phyloP scores from a whole-genome alignment of 2,329 filamentous ascomycete genomes.

The Fusarium abutilonis region DNA sequence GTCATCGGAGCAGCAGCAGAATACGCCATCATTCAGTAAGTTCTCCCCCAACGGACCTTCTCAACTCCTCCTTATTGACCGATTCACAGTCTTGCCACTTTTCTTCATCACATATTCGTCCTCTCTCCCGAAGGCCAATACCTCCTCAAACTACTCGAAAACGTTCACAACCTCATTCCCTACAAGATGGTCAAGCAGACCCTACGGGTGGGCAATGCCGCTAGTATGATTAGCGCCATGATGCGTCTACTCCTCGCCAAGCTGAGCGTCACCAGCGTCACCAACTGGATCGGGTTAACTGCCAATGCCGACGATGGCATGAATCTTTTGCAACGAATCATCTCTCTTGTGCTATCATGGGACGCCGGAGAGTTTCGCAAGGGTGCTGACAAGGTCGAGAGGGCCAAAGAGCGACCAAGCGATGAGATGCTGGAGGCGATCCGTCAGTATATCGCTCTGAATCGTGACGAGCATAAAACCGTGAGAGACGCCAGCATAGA shows the following conservation, averaged over 20 bases:
- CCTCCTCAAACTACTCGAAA: conserved; percentile 75
- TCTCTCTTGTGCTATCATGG: conserved; percentile 77
- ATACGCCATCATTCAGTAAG: conserved; percentile 74
- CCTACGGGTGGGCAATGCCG: conserved; percentile 79
- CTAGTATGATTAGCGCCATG: conserved; percentile 82
- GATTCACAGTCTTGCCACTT: conserved; percentile 69
- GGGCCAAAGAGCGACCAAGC: conserved; percentile 63
- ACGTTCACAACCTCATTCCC: conserved; percentile 74
- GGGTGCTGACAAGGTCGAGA: conserved; percentile 71
- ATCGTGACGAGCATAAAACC: conserved; percentile 66
- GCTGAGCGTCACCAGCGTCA: conserved; percentile 75
- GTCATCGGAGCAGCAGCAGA: conserved; percentile 72
- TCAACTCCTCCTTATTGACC: conserved; percentile 27
- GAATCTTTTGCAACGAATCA: conserved; percentile 82
- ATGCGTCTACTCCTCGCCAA: conserved; percentile 79
- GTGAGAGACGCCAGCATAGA: conserved; percentile 65
- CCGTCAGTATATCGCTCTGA: conserved; percentile 63
- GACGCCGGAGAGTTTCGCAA: conserved; percentile 77
- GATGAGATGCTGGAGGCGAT: conserved; percentile 71
- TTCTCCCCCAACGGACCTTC: conserved; percentile 17
- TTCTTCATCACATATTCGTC: conserved; percentile 78
- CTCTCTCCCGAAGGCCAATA: conserved; percentile 80
- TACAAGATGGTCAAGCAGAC: conserved; percentile 79
- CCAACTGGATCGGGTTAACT: conserved; percentile 82
- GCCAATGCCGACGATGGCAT: conserved; percentile 78